Evolutionary conservation across 1,284 basidiomycete genomes (phyloP), one percentile per base, ranked within the genome.

Genomic region (Ustilago hordei): DNA sequence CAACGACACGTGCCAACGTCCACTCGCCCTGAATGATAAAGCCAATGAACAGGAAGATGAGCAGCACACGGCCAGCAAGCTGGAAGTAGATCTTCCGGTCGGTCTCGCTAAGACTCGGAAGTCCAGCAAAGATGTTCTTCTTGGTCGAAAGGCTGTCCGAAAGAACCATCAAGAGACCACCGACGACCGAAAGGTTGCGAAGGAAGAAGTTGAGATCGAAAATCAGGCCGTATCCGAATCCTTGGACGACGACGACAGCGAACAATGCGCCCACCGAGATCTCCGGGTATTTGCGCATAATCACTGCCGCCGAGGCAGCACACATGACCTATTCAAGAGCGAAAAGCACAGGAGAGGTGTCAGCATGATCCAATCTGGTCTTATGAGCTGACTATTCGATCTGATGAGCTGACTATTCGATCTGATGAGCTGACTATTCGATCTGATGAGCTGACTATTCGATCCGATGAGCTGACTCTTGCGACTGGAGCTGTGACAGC

Each of bases 191-290:
- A 54, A 96, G 89, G 88, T 95, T 96, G 86, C 94, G 93, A 53
- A 99, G 92, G 94, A 99, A 99, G 90, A 99, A 99, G 88, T 94
- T 98, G 85, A 98, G 89, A 89, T 99, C 97, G 86, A 95, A 96
- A 81, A 96, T 95, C 83, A 96, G 92, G 34, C 94, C 94, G 86
- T 96, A 96, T 77, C 94, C 94, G 79, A 96, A 92, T 4, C 87
- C 97, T 88, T 99, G 97, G 65, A 95, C 91, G 80, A 99, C 88
- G 60, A 99, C 95, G 47, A 99, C 97, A 65, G 89, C 90, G 60
- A 99, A 90, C 58, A 99, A 92, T 73, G 94, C 95, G 52, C 91
- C 91, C 74, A 95, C 93, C 19, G 95, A 92, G 86, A 91, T 92
- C 88, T 97, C 94, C 2, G 95, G 92, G 88, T 92, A 91, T 73